Evolutionary conservation across 805 yeast genomes (phyloP).

Genomic region (Wickerhamomyces chaumierensis): DNA sequence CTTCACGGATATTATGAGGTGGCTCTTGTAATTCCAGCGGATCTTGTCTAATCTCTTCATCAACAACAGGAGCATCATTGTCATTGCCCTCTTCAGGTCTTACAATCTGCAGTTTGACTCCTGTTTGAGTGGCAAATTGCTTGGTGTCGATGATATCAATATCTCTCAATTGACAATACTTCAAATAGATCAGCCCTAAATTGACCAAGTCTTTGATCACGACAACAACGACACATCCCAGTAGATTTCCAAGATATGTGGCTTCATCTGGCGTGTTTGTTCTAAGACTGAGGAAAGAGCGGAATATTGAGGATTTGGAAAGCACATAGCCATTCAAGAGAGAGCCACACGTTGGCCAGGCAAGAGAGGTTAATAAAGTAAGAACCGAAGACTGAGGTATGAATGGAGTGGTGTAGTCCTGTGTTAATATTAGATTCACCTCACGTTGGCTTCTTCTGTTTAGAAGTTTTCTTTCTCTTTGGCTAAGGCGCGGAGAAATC

Average conservation of each 20-base stretch:
- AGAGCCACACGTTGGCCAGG: slow-evolving; percentile 22
- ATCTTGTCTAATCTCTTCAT: no score
- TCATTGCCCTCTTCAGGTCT: background rate
- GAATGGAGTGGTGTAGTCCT: slow-evolving; percentile 21
- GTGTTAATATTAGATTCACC: slow-evolving; percentile 13
- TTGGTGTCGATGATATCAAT: slow-evolving; percentile 8
- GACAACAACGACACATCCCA: slow-evolving; percentile 22
- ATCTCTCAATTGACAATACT: slow-evolving; percentile 19
- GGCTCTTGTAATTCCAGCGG: no score
- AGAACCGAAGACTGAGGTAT: slow-evolving; percentile 7
- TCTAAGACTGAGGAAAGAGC: slow-evolving; percentile 10
- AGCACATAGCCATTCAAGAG: slow-evolving; percentile 15
- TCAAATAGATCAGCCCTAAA: slow-evolving; percentile 22
- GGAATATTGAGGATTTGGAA: slow-evolving; percentile 14
- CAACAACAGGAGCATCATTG: no score
- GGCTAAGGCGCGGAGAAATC: background rate
- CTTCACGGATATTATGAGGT: no score
- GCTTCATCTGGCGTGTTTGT: slow-evolving; percentile 27
- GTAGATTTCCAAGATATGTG: slow-evolving; percentile 21
- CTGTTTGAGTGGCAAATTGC: background rate
- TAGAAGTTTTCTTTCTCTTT: slow-evolving; percentile 5
- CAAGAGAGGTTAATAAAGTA: slow-evolving; percentile 8
- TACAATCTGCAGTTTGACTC: background rate
- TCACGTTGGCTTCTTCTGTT: slow-evolving; percentile 15
- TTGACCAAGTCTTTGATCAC: slow-evolving; percentile 22